Base-by-base conservation (phyloP, 257 asterid genomes). In the Leptodermis oblonga region DNA sequence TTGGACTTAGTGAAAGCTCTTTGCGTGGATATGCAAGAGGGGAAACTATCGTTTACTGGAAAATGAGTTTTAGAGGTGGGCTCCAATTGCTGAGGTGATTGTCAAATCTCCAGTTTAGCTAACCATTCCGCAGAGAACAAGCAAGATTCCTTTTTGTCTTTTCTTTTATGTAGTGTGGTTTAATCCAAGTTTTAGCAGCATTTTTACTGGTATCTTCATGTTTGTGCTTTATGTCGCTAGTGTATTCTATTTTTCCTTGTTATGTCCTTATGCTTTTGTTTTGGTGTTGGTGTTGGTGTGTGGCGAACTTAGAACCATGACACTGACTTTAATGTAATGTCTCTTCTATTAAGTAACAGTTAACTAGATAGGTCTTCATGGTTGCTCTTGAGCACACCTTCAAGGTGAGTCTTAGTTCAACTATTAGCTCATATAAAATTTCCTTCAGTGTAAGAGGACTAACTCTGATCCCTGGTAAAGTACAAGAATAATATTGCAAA, bases 41-140 rank as follows among this genome's bases (percentile, higher is more conserved):
- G 85, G 75, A 68, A 67, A 52, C 70, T 91, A 73, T 86, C 95
- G 26, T 77, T 87, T 70, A 31, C 76, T 9, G 89, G 90, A 58
- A 89, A 91, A 72, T 79, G 86, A 72, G 95, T 94, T 84, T 85
- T 94, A 80, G 99, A 94, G 99, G 97, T 90, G 89, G 83, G 95
- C 58, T 65, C 54, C 64, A 77, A 75, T 66, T 65, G 64, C 83
- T 81, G 85, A 81, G 89, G 89, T 80, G 86, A 83, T 69, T 77
- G 67, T 42, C 52, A 71, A n/a, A 65, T 74, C 65, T 46, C 58
- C 60, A 7, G 26, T 28, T 11, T 52, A 18, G 4, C 48, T 12
- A 10, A 37, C 22, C 26, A 62, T 68, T 26, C 39, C 11, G 36
- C 14, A 30, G 14, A 31, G 22, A 15, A 11, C 62, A 11, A 22